phyloP scores from a whole-genome alignment of 345 rosid genomes.

The Bruguiera sexangula region DNA sequence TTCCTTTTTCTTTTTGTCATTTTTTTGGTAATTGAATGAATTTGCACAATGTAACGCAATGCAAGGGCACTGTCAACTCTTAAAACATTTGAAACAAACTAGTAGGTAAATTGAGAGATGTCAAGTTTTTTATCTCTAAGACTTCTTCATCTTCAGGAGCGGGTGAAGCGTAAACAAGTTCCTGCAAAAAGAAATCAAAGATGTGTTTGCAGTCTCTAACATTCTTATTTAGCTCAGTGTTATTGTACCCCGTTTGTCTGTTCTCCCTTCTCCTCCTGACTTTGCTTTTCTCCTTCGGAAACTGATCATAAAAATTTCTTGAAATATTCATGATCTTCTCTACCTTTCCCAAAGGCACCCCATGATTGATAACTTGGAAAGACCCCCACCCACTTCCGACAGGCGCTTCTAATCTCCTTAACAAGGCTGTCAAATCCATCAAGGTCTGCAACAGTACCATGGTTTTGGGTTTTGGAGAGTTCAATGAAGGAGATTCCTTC shows the following conservation, averaged over 20 bases:
- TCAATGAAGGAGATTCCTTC: constrained; percentile 44
- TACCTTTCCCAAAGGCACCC: background rate
- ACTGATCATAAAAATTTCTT: background rate
- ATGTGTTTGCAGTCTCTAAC: background rate
- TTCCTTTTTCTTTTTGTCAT: too few relatives aligned
- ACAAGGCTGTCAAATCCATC: background rate
- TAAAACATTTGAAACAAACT: too few relatives aligned
- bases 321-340: background rate
- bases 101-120: too few relatives aligned
- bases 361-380: background rate
- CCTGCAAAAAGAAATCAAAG: background rate
- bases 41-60: too few relatives aligned
- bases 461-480: background rate
- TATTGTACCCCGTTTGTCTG: background rate
- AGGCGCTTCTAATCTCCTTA: background rate
- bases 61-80: too few relatives aligned
- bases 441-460: background rate
- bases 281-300: background rate
- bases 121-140: background rate
- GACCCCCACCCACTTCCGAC: background rate
- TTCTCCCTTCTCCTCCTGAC: background rate
- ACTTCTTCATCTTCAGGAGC: constrained; percentile 1
- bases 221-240: background rate
- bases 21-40: too few relatives aligned
- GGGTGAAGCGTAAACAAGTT: background rate